Evolutionary conservation across 2,329 filamentous ascomycete genomes (phyloP), one percentile per base, ranked within the genome.

Genomic region (Ascomycota sp.): DNA sequence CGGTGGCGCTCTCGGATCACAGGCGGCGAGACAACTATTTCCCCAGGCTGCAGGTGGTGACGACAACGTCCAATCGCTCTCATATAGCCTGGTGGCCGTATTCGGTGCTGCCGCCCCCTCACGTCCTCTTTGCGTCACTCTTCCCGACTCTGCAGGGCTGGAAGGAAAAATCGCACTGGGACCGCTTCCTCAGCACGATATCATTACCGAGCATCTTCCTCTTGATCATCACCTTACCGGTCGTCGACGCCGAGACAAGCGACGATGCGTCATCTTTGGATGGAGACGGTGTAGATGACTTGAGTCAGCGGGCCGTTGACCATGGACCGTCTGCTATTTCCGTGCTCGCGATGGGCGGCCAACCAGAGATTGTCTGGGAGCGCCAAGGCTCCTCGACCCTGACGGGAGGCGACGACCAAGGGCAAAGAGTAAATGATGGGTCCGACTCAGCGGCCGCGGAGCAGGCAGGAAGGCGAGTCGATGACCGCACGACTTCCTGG

Each of bases 1-100:
- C 62, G 6, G 46, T 51, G 30, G 45, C 47, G 8, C 46, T 51
- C 7, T 39, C 40, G 21, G 51, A 59, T 9, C 56, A 56, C 6
- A 59, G 65, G 1, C 73, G n/a, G n/a, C n/a, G n/a, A n/a, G n/a
- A n/a, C n/a, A n/a, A n/a, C n/a, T n/a, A n/a, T n/a, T n/a, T n/a
- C n/a, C n/a, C n/a, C n/a, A n/a, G n/a, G n/a, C n/a, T n/a, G n/a
- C n/a, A n/a, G n/a, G n/a, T n/a, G n/a, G n/a, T n/a, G n/a, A n/a
- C n/a, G n/a, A n/a, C n/a, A n/a, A n/a, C n/a, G n/a, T n/a, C n/a
- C n/a, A n/a, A n/a, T n/a, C n/a, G n/a, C n/a, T n/a, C n/a, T n/a
- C n/a, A n/a, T n/a, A n/a, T n/a, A n/a, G n/a, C n/a, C n/a, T 91
- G 82, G 76, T 94, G 85, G 83, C 83, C 83, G 2, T 79, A 83